Percentiles rank a stretch among this genome's conserved stretches.
Evolutionary conservation across 2,329 filamentous ascomycete species (phyloP).

Genomic region (Orbilia ellipsospora): DNA sequence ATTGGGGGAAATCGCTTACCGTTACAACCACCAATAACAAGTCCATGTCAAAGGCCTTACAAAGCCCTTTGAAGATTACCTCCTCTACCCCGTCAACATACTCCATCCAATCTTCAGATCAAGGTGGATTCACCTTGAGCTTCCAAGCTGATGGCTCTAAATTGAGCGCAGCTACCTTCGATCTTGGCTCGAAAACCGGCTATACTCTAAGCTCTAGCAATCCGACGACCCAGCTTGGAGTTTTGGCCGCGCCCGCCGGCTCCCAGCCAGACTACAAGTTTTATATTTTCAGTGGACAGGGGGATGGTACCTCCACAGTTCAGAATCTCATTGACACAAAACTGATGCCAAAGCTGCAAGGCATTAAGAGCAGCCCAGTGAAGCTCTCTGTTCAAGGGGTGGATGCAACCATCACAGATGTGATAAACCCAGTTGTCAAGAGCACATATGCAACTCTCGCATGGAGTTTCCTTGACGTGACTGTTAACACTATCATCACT

Average conservation of each 20-base stretch:
- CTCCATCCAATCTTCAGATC: conserved; percentile 31
- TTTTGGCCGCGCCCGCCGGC: conserved; percentile 39
- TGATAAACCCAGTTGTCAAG: conserved; percentile 27
- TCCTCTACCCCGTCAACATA: conserved; percentile 24
- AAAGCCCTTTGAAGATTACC: conserved; percentile 21
- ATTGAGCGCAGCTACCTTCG: conserved; percentile 28
- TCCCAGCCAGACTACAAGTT: conserved; percentile 37
- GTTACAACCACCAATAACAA: conserved; percentile 25
- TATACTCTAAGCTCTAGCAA: conserved; percentile 20
- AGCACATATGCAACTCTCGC: conserved; percentile 29
- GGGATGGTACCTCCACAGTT: conserved; percentile 28
- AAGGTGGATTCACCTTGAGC: conserved; percentile 40
- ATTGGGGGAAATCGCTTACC: conserved; percentile 31
- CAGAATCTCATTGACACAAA: conserved; percentile 35
- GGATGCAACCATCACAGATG: conserved; percentile 21
- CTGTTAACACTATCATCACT: conserved; percentile 28
- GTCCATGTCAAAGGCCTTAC: conserved; percentile 22
- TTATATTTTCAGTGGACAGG: conserved; percentile 34
- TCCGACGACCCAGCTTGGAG: conserved; percentile 27
- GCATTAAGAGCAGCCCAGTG: conserved; percentile 30
- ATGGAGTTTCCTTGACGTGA: conserved; percentile 2
- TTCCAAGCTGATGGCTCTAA: conserved; percentile 20
- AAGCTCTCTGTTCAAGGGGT: conserved; percentile 15
- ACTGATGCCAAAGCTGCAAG: conserved; percentile 13
- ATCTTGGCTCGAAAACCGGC: conserved; percentile 34